Base-by-base conservation (phyloP, 306 rosid genomes). In the Ceratonia siliqua region DNA sequence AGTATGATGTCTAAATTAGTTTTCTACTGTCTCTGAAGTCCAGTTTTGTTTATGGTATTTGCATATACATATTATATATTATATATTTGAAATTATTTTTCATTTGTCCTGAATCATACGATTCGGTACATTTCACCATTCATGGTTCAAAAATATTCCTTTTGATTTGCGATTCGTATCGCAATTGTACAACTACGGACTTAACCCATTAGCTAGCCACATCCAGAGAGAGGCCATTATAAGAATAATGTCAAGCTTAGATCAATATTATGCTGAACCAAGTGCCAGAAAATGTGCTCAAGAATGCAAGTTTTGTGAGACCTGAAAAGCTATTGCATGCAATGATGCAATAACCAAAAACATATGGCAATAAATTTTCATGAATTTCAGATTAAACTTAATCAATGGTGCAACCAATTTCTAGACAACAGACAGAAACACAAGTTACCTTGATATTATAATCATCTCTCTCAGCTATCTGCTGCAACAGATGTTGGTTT, bases 381-480 rank as follows among this genome's bases (percentile, higher is more conserved):
- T 73, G 6, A 42, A 27, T 68, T 62, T 70, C 11, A 32, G 59
- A 57, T 15, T 46, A 70, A 53, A 69, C 62, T 30, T 21, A 15
- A 14, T 61, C 36, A n/a, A 14, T 45, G 9, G 63, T 55, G 65
- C 24, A 58, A 72, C 9, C 33, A 48, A 56, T 52, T 70, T 48
- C 41, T 70, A 62, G 53, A 76, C 45, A 64, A 25, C 2, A 42
- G 46, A 25, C 2, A 42, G 46, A 46, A 18, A 43, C 50, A 8
- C 12, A 7, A 49, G 77, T 76, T 81, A 93, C 98, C 98, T 93
- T 93, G 68, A 91, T 91, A 82, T 93, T 93, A 67, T 91, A 93
- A 78, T 93, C 98, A 79, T 91, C 98, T 68, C 97, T 85, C 87
- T 93, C 98, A 11, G 98, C 89, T 68, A 91, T 91, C 76, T 93